Conservation (phyloP, 2,329 filamentous ascomycete genomes). For the Pyrenophora tritici-repentis region DNA sequence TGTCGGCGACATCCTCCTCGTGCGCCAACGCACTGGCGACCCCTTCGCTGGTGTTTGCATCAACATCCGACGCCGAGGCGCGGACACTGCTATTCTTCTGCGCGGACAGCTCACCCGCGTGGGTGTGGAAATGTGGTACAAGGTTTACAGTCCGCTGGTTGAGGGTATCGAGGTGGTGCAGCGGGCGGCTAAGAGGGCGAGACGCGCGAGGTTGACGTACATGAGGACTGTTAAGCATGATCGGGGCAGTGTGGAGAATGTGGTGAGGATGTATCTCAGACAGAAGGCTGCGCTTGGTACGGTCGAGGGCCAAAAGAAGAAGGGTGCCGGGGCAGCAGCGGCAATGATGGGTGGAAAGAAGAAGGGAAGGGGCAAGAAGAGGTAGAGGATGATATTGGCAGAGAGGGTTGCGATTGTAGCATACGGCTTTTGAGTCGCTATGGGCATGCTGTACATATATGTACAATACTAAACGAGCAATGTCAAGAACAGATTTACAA, state of each 20-base stretch:
- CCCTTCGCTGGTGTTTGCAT: slow-evolving; percentile 89
- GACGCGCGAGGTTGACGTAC: slow-evolving; percentile 86
- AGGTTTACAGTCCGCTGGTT: slow-evolving; percentile 89
- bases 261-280: slow-evolving; percentile 44
- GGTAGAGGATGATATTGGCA: slow-evolving; percentile 19
- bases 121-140: slow-evolving; percentile 96
- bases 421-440: not conserved
- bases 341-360: slow-evolving; percentile 35
- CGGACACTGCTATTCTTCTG: slow-evolving; percentile 86
- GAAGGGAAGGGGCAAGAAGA: slow-evolving; percentile 40
- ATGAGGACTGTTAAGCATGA: slow-evolving; percentile 64
- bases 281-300: slow-evolving; percentile 45
- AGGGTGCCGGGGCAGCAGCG: slow-evolving; percentile 23
- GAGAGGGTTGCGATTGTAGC: not conserved
- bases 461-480: slow-evolving; percentile 9
- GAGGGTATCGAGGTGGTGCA: slow-evolving; percentile 93
- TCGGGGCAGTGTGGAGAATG: slow-evolving; percentile 46
- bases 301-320: slow-evolving; percentile 38
- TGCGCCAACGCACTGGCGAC: slow-evolving; percentile 82
- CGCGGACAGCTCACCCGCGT: slow-evolving; percentile 84
- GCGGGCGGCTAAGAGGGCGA: slow-evolving; percentile 79
- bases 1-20: slow-evolving; percentile 88
- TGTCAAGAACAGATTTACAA: not conserved
- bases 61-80: slow-evolving; percentile 80
- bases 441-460: slow-evolving; percentile 11